Conservation (phyloP, 352 stramenopile genomes). For the Plasmopara viticola region DNA sequence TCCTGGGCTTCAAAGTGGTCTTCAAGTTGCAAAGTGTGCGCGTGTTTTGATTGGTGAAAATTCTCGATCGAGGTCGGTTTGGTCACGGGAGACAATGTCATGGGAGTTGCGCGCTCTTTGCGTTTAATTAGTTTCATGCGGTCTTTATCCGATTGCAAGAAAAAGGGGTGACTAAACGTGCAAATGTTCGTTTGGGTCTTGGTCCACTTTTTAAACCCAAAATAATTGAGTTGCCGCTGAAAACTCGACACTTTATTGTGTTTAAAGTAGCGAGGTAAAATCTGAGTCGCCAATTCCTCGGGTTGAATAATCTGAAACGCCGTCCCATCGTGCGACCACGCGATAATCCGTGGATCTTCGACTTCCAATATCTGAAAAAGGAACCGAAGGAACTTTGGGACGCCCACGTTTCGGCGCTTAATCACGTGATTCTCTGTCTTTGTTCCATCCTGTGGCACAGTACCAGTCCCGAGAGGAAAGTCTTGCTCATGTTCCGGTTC, state of each 20-base stretch:
- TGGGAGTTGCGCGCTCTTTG: constrained; percentile 39
- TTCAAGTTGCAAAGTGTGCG: neutral
- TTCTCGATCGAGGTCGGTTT: constrained; percentile 18
- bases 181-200: constrained; percentile 74
- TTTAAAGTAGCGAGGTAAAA: constrained; percentile 72
- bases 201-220: constrained; percentile 80
- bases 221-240: constrained; percentile 74
- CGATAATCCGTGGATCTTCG: constrained; percentile 49
- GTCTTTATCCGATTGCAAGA: constrained; percentile 50
- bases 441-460: constrained; percentile 1
- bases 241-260: constrained; percentile 80
- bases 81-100: constrained; percentile 12
- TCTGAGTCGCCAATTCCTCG: constrained; percentile 43
- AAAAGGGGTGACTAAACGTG: constrained; percentile 69
- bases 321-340: constrained; percentile 60
- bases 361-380: constrained; percentile 66
- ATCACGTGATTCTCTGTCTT: constrained; percentile 25
- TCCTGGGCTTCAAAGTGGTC: constrained; percentile 21
- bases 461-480: neutral
- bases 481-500: constrained; percentile 25
- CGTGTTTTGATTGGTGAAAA: neutral
- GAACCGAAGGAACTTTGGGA: constrained; percentile 66
- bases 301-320: constrained; percentile 68
- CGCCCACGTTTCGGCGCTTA: constrained; percentile 51
- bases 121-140: constrained; percentile 72